phyloP scores from a whole-genome alignment of 129 eudicot genomes.

The Chrysanthemum seticuspe region DNA sequence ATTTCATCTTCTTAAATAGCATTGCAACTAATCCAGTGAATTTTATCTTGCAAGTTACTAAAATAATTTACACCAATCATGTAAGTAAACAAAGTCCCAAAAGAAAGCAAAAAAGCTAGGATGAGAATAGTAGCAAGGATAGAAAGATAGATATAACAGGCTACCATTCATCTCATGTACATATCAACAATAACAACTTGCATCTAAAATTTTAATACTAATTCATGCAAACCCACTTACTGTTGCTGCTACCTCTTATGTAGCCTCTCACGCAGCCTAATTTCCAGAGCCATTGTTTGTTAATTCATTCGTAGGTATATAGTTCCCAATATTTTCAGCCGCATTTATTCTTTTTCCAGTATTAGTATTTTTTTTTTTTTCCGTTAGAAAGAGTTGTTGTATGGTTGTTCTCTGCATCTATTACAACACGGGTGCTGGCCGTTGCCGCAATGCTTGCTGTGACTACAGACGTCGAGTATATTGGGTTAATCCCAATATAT shows the following conservation, averaged over 20 bases:
- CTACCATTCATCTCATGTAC: slow-evolving; percentile 4
- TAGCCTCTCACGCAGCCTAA: too few species aligned
- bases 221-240: slow-evolving; percentile 23
- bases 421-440: slow-evolving; percentile 74
- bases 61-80: too few species aligned
- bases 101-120: not conserved
- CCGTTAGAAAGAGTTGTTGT: slow-evolving; percentile 58
- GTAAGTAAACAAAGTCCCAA: not conserved
- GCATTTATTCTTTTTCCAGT: too few species aligned
- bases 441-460: slow-evolving; percentile 93
- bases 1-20: too few species aligned
- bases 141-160: slow-evolving; percentile 13
- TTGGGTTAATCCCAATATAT: too few species aligned
- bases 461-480: slow-evolving; percentile 68
- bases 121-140: slow-evolving; percentile 11
- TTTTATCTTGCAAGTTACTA: too few species aligned
- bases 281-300: too few species aligned
- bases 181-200: slow-evolving; percentile 23
- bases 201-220: slow-evolving; percentile 14
- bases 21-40: too few species aligned
- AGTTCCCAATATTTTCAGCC: too few species aligned
- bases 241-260: not conserved
- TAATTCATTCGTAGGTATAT: too few species aligned
- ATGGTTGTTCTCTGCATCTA: slow-evolving; percentile 49
- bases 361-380: slow-evolving; percentile 22